Evolutionary conservation across 192 early-diverging fungal genomes (phyloP).

Genomic region (Dissophora ornata): DNA sequence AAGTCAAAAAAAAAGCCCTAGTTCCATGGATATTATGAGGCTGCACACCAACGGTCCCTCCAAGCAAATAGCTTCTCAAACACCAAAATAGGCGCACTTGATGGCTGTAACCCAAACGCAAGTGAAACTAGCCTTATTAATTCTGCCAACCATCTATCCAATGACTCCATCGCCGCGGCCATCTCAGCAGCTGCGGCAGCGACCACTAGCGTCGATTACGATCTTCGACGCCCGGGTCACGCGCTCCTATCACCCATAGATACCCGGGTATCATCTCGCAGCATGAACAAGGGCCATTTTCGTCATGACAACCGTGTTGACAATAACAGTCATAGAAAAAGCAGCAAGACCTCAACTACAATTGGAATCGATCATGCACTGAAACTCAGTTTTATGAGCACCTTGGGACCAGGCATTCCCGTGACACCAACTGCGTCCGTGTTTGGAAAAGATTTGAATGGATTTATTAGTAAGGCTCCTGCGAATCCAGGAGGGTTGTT

Average conservation of each 20-base stretch:
- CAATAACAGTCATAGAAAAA: no score
- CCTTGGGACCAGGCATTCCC: conserved; percentile 37
- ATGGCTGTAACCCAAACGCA: no score
- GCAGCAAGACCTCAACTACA: conserved; percentile 2
- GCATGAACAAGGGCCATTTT: no score
- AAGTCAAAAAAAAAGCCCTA: no score
- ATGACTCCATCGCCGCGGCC: no score
- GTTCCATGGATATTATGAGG: no score
- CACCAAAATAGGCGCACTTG: no score
- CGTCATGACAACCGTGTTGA: neutral
- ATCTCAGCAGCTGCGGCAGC: neutral
- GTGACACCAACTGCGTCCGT: conserved; percentile 34
- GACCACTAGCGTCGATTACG: neutral
- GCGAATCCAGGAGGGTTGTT: conserved; percentile 27
- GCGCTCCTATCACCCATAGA: neutral
- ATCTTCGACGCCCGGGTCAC: neutral
- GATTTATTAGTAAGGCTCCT: conserved; percentile 19
- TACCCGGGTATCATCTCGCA: neutral
- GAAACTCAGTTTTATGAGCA: conserved; percentile 36
- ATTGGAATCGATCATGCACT: conserved; percentile 36
- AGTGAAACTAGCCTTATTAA: no score
- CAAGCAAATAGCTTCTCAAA: no score
- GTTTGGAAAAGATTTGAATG: conserved; percentile 28
- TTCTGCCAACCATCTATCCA: no score
- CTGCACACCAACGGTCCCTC: no score